phyloP scores from a whole-genome alignment of 306 rosid genomes.

The Biancaea sappan region DNA sequence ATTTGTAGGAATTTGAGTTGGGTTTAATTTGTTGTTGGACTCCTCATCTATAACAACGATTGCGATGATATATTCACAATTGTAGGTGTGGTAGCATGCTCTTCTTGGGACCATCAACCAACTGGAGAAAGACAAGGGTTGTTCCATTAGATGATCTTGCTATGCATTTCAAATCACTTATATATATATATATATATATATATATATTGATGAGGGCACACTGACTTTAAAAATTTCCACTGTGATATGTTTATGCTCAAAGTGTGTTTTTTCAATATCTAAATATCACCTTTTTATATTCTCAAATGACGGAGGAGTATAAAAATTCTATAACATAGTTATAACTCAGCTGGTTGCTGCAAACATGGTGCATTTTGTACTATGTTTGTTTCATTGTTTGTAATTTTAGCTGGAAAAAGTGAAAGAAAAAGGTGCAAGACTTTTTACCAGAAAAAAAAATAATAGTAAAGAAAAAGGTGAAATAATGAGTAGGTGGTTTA shows the following conservation, averaged over 20 bases:
- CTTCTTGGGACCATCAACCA: not conserved
- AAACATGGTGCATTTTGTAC: not conserved
- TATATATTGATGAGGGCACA: not conserved
- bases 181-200: not conserved
- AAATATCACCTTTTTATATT: not conserved
- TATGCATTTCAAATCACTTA: not conserved
- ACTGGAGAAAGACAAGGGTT: not conserved
- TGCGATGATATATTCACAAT: not conserved
- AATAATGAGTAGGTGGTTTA: not conserved
- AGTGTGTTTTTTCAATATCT: not conserved
- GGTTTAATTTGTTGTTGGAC: not conserved
- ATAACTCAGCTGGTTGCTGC: not conserved
- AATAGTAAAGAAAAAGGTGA: not conserved
- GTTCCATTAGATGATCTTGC: not conserved
- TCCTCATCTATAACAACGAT: not conserved
- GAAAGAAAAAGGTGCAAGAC: not conserved
- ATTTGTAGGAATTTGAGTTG: not conserved
- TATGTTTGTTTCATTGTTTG: not conserved
- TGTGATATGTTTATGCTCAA: not conserved
- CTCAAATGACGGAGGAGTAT: not conserved
- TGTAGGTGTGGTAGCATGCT: not conserved
- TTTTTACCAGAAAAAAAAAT: not conserved
- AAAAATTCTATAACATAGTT: not conserved
- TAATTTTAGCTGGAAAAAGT: not conserved
- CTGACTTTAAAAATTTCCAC: not conserved